phyloP scores from a whole-genome alignment of 352 stramenopile species.

The Globisporangium heterothallicum region DNA sequence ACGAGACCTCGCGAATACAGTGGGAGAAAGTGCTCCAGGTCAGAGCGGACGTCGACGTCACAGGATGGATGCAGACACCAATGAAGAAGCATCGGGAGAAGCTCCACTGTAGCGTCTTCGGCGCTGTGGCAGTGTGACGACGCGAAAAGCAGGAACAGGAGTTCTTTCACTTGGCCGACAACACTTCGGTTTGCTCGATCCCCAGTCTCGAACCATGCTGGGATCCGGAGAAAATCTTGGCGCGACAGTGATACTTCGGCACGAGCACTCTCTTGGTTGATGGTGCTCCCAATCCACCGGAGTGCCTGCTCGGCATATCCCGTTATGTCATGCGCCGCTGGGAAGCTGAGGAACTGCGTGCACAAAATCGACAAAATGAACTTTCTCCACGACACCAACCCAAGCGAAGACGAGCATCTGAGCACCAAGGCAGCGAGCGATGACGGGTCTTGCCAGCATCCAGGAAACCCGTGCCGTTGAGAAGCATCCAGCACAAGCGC shows the following conservation, averaged over 20 bases:
- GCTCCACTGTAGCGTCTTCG: background rate
- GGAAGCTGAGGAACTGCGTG: constrained; percentile 26
- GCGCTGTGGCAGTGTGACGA: background rate
- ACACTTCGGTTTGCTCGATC: background rate
- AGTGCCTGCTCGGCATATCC: constrained; percentile 4
- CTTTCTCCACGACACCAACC: constrained; percentile 26
- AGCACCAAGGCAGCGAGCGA: constrained; percentile 31
- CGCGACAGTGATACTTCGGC: constrained; percentile 10
- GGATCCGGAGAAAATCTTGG: constrained; percentile 25
- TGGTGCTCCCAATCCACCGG: background rate
- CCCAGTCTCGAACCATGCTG: constrained; percentile 37
- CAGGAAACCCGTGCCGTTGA: constrained; percentile 24
- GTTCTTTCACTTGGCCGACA: constrained; percentile 14
- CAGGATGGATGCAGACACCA: constrained; percentile 29
- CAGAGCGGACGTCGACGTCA: constrained; percentile 20
- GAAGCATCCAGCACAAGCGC: constrained; percentile 28
- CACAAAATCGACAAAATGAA: constrained; percentile 38
- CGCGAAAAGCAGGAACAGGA: constrained; percentile 36
- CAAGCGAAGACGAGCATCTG: constrained; percentile 7
- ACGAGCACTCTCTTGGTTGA: background rate
- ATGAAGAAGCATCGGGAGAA: constrained; percentile 26
- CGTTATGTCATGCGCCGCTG: constrained; percentile 22
- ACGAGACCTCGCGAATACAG: constrained; percentile 31
- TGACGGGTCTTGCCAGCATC: constrained; percentile 26
- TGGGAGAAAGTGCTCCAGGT: constrained; percentile 32